These are phyloP conservation scores for Herpotrichia juniperi DNA, from an alignment of 2,329 filamentous ascomycete genomes.

Conservation along the genomic window DNA sequence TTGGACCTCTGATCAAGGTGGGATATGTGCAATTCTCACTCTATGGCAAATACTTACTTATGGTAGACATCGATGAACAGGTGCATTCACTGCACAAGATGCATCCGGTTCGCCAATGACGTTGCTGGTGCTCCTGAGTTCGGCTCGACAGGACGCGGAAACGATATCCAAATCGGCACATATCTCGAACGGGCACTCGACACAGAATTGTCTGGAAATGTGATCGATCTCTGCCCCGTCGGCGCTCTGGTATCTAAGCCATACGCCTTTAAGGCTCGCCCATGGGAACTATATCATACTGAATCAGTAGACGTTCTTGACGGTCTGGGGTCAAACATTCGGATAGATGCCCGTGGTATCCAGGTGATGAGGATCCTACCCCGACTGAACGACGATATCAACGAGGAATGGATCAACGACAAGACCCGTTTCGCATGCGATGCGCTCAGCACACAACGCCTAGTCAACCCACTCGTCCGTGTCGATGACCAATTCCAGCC, in stretches of 20 bases:
- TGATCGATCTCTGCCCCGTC: conserved; percentile 97
- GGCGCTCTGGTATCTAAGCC: conserved; percentile 96
- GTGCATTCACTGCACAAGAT: conserved; percentile 98
- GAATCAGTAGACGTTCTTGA: conserved; percentile 96
- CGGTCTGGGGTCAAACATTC: conserved; percentile 90
- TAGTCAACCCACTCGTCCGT: conserved; percentile 90
- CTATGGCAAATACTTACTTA: conserved; percentile 29
- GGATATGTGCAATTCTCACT: neutral
- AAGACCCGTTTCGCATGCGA: conserved; percentile 97
- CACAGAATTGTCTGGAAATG: conserved; percentile 93
- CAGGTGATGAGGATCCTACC: conserved; percentile 96
- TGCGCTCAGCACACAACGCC: conserved; percentile 91
- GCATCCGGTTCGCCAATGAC: conserved; percentile 97
- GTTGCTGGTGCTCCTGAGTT: conserved; percentile 94
- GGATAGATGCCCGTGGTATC: conserved; percentile 88
- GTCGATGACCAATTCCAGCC: conserved; percentile 90
- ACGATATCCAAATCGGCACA: conserved; percentile 96
- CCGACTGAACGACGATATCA: conserved; percentile 94
- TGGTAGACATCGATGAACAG: conserved; percentile 93
- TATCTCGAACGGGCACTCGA: conserved; percentile 95
- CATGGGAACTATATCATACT: conserved; percentile 96
- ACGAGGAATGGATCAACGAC: conserved; percentile 99
- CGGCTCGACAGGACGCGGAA: conserved; percentile 92
- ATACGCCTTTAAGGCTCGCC: conserved; percentile 94
- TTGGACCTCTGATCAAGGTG: conserved; percentile 90